Evolutionary conservation across 2,329 filamentous ascomycete species (phyloP).

Genomic region (Diaporthe sp.): DNA sequence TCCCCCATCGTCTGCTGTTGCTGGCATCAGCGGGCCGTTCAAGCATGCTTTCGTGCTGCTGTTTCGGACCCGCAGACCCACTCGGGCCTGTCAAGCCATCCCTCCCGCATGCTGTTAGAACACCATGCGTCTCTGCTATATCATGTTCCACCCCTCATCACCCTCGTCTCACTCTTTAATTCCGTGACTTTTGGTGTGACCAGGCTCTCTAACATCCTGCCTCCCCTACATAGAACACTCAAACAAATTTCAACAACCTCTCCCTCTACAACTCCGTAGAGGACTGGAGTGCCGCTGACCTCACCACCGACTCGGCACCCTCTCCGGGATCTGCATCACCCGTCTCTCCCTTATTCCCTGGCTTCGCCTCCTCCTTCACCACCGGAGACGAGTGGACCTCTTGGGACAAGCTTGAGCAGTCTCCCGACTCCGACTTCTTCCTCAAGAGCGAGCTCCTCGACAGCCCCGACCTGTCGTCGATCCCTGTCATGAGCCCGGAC

Average conservation of each 20-base stretch:
- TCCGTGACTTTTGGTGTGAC: not conserved
- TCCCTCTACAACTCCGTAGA: slow-evolving; percentile 41
- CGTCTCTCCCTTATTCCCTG: slow-evolving; percentile 45
- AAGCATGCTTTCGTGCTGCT: slow-evolving; percentile 2
- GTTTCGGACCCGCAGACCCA: slow-evolving; percentile 24
- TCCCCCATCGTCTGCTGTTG: slow-evolving; percentile 22
- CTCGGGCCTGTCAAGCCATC: slow-evolving; percentile 16
- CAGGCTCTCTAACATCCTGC: not conserved
- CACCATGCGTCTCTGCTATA: slow-evolving; percentile 10
- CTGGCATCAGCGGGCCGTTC: slow-evolving; percentile 20
- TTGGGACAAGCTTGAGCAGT: slow-evolving; percentile 45
- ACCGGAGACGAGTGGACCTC: slow-evolving; percentile 42
- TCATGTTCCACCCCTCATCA: not conserved
- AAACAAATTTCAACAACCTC: slow-evolving; percentile 16
- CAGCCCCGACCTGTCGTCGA: slow-evolving; percentile 42
- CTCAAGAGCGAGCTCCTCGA: slow-evolving; percentile 46
- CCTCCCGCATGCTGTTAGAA: not conserved
- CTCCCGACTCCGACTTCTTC: slow-evolving; percentile 43
- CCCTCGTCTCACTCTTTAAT: not conserved
- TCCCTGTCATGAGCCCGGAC: slow-evolving; percentile 45
- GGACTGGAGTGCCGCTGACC: slow-evolving; percentile 45
- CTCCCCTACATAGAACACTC: slow-evolving; percentile 17
- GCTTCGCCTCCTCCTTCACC: slow-evolving; percentile 45
- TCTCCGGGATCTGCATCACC: slow-evolving; percentile 44
- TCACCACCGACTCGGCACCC: slow-evolving; percentile 48